Evolutionary conservation across 257 asterid species (phyloP), one percentile per base, ranked within the genome.

Genomic region (Anisodus acutangulus): DNA sequence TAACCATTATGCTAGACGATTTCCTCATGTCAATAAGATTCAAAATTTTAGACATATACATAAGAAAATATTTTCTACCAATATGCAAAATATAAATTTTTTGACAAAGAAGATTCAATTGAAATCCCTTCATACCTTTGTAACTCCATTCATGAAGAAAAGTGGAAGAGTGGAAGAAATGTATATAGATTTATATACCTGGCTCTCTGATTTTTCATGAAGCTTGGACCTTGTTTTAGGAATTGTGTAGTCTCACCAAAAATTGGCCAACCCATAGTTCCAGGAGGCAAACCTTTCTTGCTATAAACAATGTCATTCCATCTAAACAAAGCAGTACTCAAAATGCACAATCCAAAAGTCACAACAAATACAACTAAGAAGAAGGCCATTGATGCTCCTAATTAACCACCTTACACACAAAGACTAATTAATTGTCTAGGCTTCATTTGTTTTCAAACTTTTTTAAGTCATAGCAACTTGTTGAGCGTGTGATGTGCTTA

Each of bases 221-320:
- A 95, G 5, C 78, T 54, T 6, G 97, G 98, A 2, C 98, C 98
- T 69, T 89, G 86, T 88, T 88, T 88, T 12, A 92, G 76, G 79
- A 94, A 94, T 4, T 90, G 86, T 41, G 3, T 51, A 19, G 94
- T 95, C 85, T 95, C 93, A 11, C 98, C 98, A 86, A 95, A 87
- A 82, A 95, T 60, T 11, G 98, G 98, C 94, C 92, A 94, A 10
- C 98, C 98, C 97, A 95, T 87, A 10, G 95, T 86, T 13, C 98
- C 98, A 8, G 91, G 97, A 41, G 98, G 98, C 87, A 95, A 64
- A 74, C 94, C 92, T 88, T 90, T 91, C 76, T 69, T 87, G 13
- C 31, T 57, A 63, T 89, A 85, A 31, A 82, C 80, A n/a, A 90
- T 76, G 19, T 84, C 85, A 85, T 90, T 92, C 97, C 98, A 93